Evolutionary conservation across 306 rosid genomes (phyloP).

Genomic region (Lithocarpus polystachyus): DNA sequence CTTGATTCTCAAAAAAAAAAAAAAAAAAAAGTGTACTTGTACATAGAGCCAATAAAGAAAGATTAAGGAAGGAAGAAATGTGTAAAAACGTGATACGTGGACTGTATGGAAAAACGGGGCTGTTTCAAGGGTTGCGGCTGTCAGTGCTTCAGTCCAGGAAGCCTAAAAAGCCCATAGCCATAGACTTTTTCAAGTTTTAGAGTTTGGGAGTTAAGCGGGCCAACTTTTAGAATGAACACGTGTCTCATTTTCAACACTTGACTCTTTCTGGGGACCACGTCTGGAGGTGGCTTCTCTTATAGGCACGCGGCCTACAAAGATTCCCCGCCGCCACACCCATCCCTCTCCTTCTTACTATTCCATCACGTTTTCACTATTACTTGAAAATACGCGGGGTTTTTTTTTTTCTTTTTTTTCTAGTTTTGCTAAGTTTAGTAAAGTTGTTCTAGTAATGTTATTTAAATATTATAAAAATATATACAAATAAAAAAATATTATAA

Average conservation of each 20-base stretch:
- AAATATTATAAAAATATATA: too few species aligned
- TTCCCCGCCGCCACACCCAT: constrained; percentile 92
- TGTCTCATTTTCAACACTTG: constrained; percentile 43
- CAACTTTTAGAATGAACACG: constrained; percentile 15
- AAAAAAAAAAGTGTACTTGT: neutral
- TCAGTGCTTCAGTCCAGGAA: constrained; percentile 42
- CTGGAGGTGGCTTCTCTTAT: constrained; percentile 30
- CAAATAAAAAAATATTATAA: fast-evolving
- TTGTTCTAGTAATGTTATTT: too few species aligned
- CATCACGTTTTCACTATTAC: constrained; percentile 56
- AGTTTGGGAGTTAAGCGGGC: too few species aligned
- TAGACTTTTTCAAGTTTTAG: too few species aligned
- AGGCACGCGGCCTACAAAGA: constrained; percentile 73
- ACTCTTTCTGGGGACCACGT: constrained; percentile 46
- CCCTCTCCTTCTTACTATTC: constrained; percentile 38
- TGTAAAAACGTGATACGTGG: constrained; percentile 6
- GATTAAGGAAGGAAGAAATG: neutral
- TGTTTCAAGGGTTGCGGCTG: constrained; percentile 69
- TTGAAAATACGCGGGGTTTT: constrained; percentile 36
- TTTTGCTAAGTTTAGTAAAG: neutral
- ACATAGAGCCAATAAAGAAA: neutral
- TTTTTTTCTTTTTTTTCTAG: neutral
- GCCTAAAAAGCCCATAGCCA: neutral
- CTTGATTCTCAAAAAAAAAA: too few species aligned
- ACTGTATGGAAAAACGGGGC: neutral